Percentiles rank a stretch among this genome's conserved stretches.
phyloP scores from a whole-genome alignment of 768 basidiomycete species.

The Auricularia sp. region DNA sequence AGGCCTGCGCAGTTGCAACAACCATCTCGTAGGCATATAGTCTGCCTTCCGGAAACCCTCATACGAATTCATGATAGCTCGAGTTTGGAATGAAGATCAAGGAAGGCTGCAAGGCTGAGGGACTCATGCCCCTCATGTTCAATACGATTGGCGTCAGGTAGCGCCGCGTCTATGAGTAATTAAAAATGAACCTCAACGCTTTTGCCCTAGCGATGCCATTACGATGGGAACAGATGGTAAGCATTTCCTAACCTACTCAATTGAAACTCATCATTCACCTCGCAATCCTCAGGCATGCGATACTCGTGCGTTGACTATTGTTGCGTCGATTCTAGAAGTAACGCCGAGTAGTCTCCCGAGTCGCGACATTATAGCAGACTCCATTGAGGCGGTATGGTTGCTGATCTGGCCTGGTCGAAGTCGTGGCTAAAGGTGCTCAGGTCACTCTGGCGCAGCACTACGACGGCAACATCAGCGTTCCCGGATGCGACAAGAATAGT shows the following conservation, averaged over 20 bases:
- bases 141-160: slow-evolving; percentile 81
- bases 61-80: slow-evolving; percentile 38
- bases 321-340: not conserved
- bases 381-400: slow-evolving; percentile 60
- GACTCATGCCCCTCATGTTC: slow-evolving; percentile 71
- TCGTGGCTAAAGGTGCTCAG: slow-evolving; percentile 1
- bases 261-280: not conserved
- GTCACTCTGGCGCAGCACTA: slow-evolving; percentile 67
- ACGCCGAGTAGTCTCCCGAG: slow-evolving; percentile 54
- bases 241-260: slow-evolving; percentile 11
- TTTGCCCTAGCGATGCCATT: slow-evolving; percentile 57
- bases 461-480: slow-evolving; percentile 78
- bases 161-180: not conserved
- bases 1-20: slow-evolving; percentile 67
- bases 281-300: slow-evolving; percentile 53
- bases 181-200: not conserved
- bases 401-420: not conserved
- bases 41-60: slow-evolving; percentile 4
- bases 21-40: slow-evolving; percentile 49
- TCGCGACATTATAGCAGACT: slow-evolving; percentile 85
- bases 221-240: slow-evolving; percentile 83
- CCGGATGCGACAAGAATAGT: slow-evolving; percentile 84
- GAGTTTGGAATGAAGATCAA: slow-evolving; percentile 74
- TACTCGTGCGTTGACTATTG: slow-evolving; percentile 52
- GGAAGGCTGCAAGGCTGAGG: slow-evolving; percentile 72